phyloP scores from a whole-genome alignment of 1,284 basidiomycete genomes.

The Megacollybia platyphylla region DNA sequence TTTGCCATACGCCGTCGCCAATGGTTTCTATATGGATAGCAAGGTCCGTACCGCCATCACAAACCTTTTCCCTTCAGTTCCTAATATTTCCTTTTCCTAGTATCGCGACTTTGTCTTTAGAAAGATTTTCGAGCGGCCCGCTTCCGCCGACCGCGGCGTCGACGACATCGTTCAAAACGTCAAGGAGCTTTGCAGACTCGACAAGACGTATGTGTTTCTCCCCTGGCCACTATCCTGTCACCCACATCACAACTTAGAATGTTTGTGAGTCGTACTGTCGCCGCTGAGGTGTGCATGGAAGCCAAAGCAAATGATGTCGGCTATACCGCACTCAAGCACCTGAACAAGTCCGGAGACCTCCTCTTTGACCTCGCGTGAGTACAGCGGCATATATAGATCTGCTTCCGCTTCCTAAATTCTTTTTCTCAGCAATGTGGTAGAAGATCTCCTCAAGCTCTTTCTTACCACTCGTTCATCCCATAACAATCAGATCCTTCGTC shows the following conservation, averaged over 20 bases:
- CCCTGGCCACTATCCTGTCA: conserved; percentile 2
- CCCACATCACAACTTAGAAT: conserved; percentile 30
- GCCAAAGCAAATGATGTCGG: conserved; percentile 53
- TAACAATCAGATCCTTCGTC: conserved; percentile 38
- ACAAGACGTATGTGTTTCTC: conserved; percentile 36
- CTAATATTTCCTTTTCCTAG: conserved; percentile 19
- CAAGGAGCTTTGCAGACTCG: conserved; percentile 51
- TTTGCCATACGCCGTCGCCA: conserved; percentile 54
- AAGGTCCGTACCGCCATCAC: conserved; percentile 29
- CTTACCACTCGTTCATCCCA: conserved; percentile 40
- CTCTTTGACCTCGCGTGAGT: conserved; percentile 48
- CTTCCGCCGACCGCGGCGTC: conserved; percentile 33
- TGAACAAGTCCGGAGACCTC: conserved; percentile 48
- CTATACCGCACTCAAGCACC: conserved; percentile 49
- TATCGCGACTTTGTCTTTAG: conserved; percentile 73
- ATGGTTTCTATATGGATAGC: conserved; percentile 64
- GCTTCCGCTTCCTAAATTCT: conserved; percentile 7
- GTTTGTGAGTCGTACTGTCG: conserved; percentile 68
- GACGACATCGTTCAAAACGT: conserved; percentile 57
- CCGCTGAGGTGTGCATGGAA: conserved; percentile 70
- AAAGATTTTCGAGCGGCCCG: conserved; percentile 63
- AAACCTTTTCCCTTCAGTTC: conserved; percentile 4
- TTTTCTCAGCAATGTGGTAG: conserved; percentile 33
- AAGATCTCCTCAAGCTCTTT: conserved; percentile 58
- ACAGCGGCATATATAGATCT: conserved; percentile 5